phyloP scores from a whole-genome alignment of 768 basidiomycete species.

The Panaeolus papilionaceus region DNA sequence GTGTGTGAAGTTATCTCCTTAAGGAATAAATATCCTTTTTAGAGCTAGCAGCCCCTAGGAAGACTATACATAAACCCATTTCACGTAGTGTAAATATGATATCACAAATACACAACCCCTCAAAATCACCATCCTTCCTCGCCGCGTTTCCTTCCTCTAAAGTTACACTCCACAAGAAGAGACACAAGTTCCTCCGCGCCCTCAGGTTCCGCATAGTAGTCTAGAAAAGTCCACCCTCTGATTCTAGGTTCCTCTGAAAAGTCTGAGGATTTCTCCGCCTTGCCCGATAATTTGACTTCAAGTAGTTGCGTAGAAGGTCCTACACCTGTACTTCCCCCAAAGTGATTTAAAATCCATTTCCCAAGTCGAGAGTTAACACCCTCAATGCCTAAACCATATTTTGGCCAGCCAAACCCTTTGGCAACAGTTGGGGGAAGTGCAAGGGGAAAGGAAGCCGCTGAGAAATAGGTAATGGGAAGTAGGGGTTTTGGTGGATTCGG shows the following conservation, averaged over 20 bases:
- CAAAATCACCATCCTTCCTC: constrained; percentile 48
- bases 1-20: not conserved
- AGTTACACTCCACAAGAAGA: constrained; percentile 82
- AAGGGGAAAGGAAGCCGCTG: constrained; percentile 81
- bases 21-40: not conserved
- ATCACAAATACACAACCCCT: not conserved
- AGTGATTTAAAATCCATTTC: constrained; percentile 68
- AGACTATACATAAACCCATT: no score
- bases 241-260: constrained; percentile 48
- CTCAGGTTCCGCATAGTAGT: constrained; percentile 72
- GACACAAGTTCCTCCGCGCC: constrained; percentile 54
- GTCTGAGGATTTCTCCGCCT: constrained; percentile 22
- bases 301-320: not conserved
- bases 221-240: constrained; percentile 79
- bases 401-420: constrained; percentile 85
- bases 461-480: constrained; percentile 81
- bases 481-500: constrained; percentile 40
- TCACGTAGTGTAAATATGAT: not conserved
- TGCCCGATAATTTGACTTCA: not conserved
- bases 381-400: constrained; percentile 77
- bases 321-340: constrained; percentile 36
- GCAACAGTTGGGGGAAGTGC: constrained; percentile 81
- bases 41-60: not conserved
- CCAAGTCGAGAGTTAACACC: constrained; percentile 84
- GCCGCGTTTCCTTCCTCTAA: constrained; percentile 50